These are phyloP conservation scores for Takashimella tepidaria DNA, from an alignment of 1,284 basidiomycete species.

Conservation along the genomic window DNA sequence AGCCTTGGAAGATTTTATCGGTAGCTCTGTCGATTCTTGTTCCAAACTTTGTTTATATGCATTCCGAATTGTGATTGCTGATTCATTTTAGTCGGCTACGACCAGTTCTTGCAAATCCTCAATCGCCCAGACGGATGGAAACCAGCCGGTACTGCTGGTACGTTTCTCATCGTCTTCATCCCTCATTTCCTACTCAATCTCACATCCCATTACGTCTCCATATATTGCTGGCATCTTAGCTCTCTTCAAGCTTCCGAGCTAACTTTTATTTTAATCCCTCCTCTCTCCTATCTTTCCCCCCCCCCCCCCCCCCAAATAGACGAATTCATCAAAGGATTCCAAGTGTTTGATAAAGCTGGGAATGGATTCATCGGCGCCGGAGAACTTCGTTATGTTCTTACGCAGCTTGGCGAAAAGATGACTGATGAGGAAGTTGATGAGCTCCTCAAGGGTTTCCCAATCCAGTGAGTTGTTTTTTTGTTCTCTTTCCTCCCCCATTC, in stretches of 20 bases:
- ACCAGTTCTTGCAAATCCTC: constrained; percentile 82
- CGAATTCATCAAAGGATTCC: constrained; percentile 98
- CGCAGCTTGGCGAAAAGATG: constrained; percentile 96
- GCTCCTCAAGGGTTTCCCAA: constrained; percentile 71
- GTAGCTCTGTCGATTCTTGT: background rate
- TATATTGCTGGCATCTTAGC: background rate
- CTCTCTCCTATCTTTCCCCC: background rate
- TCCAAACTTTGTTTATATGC: too few species aligned
- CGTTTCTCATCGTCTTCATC: constrained; percentile 29
- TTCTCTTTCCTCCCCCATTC: too few species aligned
- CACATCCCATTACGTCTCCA: constrained; percentile 1
- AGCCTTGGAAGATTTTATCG: background rate
- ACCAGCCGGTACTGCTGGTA: constrained; percentile 85
- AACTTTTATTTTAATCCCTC: background rate
- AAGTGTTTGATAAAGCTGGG: constrained; percentile 97
- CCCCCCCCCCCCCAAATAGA: constrained; percentile 54
- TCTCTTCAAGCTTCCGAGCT: too few species aligned
- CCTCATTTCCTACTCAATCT: background rate
- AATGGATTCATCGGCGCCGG: constrained; percentile 95
- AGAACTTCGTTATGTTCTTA: constrained; percentile 86
- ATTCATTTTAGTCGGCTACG: constrained; percentile 80
- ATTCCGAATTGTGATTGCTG: too few species aligned
- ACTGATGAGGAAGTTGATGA: constrained; percentile 97
- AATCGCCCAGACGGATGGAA: constrained; percentile 96
- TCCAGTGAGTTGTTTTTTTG: constrained; percentile 42